Conservation (phyloP, 164 flowering plant genomes). For the Magnolia changhungtana region DNA sequence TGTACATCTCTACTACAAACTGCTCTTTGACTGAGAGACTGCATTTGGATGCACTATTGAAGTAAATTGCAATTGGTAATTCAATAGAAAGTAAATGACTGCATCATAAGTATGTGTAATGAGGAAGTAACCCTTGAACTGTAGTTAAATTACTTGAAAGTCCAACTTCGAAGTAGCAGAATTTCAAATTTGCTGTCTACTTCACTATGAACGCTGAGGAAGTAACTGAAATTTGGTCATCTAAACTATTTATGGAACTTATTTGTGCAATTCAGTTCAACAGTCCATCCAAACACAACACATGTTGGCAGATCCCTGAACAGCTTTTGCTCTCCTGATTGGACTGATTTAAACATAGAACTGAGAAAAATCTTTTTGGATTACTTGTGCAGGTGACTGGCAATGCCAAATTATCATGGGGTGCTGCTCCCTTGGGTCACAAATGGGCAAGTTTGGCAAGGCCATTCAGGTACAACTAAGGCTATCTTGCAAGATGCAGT, state of each 20-base stretch:
- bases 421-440: constrained; percentile 21
- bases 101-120: not conserved
- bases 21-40: too few species aligned
- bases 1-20: too few species aligned
- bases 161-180: not conserved
- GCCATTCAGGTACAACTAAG: constrained; percentile 55
- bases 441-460: constrained; percentile 46
- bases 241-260: not conserved
- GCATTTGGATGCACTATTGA: not conserved
- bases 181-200: not conserved
- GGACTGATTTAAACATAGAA: not conserved
- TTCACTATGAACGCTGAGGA: not conserved
- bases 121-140: not conserved
- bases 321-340: not conserved
- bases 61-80: not conserved
- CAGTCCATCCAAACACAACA: too few species aligned
- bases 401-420: constrained; percentile 38
- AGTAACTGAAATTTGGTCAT: not conserved
- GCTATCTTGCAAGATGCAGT: too few species aligned
- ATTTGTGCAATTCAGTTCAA: not conserved
- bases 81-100: too few species aligned
- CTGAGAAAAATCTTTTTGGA: not conserved
- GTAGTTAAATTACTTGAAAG: not conserved
- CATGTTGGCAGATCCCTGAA: not conserved
- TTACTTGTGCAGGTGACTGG: constrained; percentile 41